Conservation (phyloP, 2,329 filamentous ascomycete genomes). For the Trichophyton mentagrophytes region DNA sequence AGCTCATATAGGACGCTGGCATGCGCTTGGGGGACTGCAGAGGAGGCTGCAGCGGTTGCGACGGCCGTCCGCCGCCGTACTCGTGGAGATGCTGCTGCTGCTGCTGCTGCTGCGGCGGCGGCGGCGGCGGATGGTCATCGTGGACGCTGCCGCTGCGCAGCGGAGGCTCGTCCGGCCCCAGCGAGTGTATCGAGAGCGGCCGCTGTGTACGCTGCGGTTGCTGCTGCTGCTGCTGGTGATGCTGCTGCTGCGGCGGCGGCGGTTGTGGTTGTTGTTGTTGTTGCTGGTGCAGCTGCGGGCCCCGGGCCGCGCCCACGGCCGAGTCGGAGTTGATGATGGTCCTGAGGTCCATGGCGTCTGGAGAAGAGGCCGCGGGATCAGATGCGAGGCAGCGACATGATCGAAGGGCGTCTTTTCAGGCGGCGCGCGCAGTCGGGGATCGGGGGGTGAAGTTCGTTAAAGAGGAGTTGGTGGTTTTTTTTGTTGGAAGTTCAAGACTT, state of each 20-base stretch:
- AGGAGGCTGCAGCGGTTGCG: conserved; percentile 34
- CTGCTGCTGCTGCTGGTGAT: conserved; percentile 2
- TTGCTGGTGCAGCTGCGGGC: conserved; percentile 13
- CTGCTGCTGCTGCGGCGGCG: too few species aligned
- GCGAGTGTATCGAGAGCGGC: conserved; percentile 3
- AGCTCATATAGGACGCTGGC: conserved; percentile 23
- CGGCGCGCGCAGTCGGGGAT: too few species aligned
- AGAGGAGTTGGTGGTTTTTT: too few species aligned
- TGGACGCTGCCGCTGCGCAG: conserved; percentile 2
- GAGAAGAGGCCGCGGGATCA: neutral
- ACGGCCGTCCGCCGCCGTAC: conserved; percentile 15
- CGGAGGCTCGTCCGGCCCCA: neutral
- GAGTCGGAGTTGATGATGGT: conserved; percentile 38
- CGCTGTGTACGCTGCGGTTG: conserved; percentile 18
- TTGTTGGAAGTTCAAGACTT: too few species aligned
- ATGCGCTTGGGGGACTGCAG: conserved; percentile 33
- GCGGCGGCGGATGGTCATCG: conserved; percentile 3
- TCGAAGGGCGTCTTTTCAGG: too few species aligned
- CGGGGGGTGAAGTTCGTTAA: too few species aligned
- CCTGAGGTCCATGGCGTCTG: conserved; percentile 37
- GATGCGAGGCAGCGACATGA: too few species aligned
- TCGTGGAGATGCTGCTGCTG: neutral
- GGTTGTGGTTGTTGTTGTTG: conserved; percentile 10
- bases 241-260: conserved; percentile 3
- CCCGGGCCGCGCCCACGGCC: conserved; percentile 15